phyloP scores from a whole-genome alignment of 2,329 filamentous ascomycete species.

The Aspergillus fischeri region DNA sequence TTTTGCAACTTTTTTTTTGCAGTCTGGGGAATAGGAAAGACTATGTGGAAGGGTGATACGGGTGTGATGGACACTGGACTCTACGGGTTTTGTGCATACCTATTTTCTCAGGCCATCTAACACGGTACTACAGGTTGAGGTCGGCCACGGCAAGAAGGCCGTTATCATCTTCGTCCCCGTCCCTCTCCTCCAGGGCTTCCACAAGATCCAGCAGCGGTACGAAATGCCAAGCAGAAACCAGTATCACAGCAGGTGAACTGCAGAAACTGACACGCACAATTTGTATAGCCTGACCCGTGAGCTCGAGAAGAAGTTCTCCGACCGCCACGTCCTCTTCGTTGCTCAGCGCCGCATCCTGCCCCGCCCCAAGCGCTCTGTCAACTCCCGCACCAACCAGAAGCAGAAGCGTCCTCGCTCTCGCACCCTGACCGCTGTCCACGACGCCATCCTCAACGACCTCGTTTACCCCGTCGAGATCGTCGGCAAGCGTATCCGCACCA shows the following conservation, averaged over 20 bases:
- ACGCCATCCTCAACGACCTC: constrained; percentile 94
- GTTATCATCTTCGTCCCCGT: constrained; percentile 99
- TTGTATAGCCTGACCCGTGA: constrained; percentile 84
- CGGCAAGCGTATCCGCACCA: constrained; percentile 96
- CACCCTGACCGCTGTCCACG: constrained; percentile 97
- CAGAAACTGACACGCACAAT: constrained; percentile 8
- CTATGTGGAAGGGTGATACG: neutral
- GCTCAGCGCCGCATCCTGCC: constrained; percentile 98
- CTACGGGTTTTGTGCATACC: neutral
- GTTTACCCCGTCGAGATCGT: constrained; percentile 99
- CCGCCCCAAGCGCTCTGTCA: constrained; percentile 96
- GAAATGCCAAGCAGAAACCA: constrained; percentile 25
- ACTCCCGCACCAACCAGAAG: constrained; percentile 90
- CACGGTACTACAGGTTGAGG: constrained; percentile 76
- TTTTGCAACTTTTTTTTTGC: neutral
- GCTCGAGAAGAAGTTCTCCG: constrained; percentile 99
- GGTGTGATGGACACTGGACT: neutral
- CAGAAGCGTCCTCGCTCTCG: constrained; percentile 98
- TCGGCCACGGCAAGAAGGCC: constrained; percentile 99
- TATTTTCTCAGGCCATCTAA: constrained; percentile 17
- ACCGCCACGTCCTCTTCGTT: constrained; percentile 99
- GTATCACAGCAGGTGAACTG: constrained; percentile 6
- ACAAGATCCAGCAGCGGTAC: constrained; percentile 99
- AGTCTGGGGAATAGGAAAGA: neutral
- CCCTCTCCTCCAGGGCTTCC: constrained; percentile 96